Conservation (phyloP, 345 rosid species). For the Hibiscus syriacus region DNA sequence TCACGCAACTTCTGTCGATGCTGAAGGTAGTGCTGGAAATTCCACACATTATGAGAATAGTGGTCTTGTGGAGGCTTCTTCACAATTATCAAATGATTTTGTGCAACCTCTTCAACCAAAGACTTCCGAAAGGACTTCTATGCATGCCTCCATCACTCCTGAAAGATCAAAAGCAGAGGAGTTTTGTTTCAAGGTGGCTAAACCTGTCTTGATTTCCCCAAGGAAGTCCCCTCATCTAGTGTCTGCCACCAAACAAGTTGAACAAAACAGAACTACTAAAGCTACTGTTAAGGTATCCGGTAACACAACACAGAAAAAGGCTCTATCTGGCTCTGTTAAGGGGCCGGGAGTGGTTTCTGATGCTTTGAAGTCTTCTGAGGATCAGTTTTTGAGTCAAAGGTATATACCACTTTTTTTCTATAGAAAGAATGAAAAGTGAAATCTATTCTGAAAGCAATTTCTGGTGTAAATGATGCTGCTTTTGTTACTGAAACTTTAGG, state of each 20-base stretch:
- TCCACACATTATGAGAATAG: constrained; percentile 26
- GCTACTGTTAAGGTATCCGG: constrained; percentile 35
- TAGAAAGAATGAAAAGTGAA: constrained; percentile 41
- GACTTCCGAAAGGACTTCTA: constrained; percentile 26
- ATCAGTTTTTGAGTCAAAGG: constrained; percentile 38
- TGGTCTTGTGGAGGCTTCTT: constrained; percentile 23
- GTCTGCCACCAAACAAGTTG: constrained; percentile 28
- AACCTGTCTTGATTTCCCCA: constrained; percentile 39
- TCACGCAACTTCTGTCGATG: constrained; percentile 20
- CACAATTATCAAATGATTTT: constrained; percentile 24
- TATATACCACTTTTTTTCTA: constrained; percentile 32
- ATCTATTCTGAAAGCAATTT: constrained; percentile 38
- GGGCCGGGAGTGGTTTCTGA: constrained; percentile 29
- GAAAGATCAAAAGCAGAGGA: constrained; percentile 32
- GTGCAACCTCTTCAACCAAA: constrained; percentile 22
- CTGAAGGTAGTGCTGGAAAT: constrained; percentile 24
- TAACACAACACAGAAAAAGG: constrained; percentile 33
- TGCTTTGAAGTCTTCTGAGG: constrained; percentile 34
- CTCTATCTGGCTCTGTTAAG: constrained; percentile 36
- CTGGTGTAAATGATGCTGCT: constrained; percentile 27
- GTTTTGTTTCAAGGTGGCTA: constrained; percentile 28
- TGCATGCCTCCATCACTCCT: constrained; percentile 24
- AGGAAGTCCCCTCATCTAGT: constrained; percentile 37
- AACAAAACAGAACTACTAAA: constrained; percentile 36
- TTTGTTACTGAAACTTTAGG: constrained; percentile 30